phyloP scores from a whole-genome alignment of 805 yeast species.

The Spathaspora girioi region DNA sequence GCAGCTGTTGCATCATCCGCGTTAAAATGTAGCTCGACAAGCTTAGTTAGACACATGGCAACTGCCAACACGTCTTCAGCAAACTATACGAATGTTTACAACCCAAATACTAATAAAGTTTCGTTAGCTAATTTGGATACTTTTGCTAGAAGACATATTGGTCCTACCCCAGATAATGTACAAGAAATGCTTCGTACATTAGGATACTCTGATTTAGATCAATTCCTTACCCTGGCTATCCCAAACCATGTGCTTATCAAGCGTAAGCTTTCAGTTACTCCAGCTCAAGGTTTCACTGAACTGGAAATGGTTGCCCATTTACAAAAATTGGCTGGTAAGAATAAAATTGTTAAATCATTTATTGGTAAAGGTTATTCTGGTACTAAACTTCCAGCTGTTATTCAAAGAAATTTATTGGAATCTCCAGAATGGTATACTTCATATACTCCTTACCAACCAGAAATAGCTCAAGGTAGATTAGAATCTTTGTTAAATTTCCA shows the following conservation, averaged over 20 bases:
- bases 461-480: conserved; percentile 93
- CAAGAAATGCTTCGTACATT: conserved; percentile 60
- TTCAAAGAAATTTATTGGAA: conserved; percentile 88
- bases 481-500: conserved; percentile 89
- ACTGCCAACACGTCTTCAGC: conserved; percentile 47
- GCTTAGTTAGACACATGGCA: conserved; percentile 7
- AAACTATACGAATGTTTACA: conserved; percentile 45
- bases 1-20: not conserved
- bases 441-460: conserved; percentile 98
- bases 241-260: conserved; percentile 73
- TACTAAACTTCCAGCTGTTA: conserved; percentile 84
- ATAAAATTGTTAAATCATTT: conserved; percentile 66
- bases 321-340: conserved; percentile 66
- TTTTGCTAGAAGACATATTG: conserved; percentile 87
- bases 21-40: not conserved
- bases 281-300: conserved; percentile 75
- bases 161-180: conserved; percentile 67
- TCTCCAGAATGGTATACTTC: conserved; percentile 99
- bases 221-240: conserved; percentile 68
- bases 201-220: conserved; percentile 64
- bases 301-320: conserved; percentile 72
- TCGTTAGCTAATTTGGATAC: conserved; percentile 57
- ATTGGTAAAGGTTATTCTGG: conserved; percentile 96
- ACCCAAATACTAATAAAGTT: conserved; percentile 28
- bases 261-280: conserved; percentile 64